Base-by-base conservation (phyloP, 345 rosid genomes). In the Capsella bursapastoris region DNA sequence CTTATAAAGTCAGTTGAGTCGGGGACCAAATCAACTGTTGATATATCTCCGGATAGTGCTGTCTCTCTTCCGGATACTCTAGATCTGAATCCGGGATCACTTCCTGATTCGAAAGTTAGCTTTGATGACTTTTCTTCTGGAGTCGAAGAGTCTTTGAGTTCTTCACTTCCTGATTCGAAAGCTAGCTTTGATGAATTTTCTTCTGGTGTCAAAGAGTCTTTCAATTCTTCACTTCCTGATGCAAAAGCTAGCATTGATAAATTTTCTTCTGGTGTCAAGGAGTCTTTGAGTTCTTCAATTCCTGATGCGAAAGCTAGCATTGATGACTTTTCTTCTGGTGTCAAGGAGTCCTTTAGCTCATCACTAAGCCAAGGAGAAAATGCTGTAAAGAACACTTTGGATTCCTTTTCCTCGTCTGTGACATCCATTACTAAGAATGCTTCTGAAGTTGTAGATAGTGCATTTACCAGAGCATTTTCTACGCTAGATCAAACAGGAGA, bases 361-460 rank as follows among this genome's bases (percentile, higher is more conserved):
- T 87, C 92, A 48, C 58, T 88, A 18, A 83, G 64, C 65, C 81
- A 86, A 49, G 92, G 88, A 77, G 92, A 84, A 64, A 76, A 64
- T 73, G 77, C 80, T 49, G 63, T 88, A 15, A 84, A 85, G 73
- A 83, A 77, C 84, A 79, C 88, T 62, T 71, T 91, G 64, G 93
- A 90, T 50, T 68, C 83, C 49, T 48, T 89, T 47, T 76, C 83
- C 47, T 82, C 97, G 18, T 86, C 89, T 0, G 48, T 89, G 79
- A 76, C 85, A 53, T 84, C 89, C 38, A 75, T 89, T 53, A 79
- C 78, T 4, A 85, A 85, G 81, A 72, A 76, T 80, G 92, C 90
- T 69, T 85, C 86, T 48, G 85, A 86, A 79, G 81, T 65, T 15
- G 82, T 89, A 66, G 93, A 95, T 58, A 76, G 61, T 77, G 86